These are phyloP conservation scores for Beverwykella pulmonaria DNA, from an alignment of 495 filamentous ascomycete genomes.

Conservation along the genomic window DNA sequence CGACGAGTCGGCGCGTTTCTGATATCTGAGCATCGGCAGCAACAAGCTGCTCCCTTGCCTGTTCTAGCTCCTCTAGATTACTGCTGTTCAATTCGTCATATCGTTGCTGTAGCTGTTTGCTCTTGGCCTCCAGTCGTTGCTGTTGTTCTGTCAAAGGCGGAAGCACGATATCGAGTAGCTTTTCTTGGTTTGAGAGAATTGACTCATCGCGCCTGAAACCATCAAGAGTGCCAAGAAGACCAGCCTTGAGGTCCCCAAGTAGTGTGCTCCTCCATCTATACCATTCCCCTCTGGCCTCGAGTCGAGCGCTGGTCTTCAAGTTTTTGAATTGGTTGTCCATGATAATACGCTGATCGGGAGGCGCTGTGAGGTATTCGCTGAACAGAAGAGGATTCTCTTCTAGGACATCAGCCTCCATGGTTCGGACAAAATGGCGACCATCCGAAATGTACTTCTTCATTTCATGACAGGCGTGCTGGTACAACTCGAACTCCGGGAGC, in stretches of 20 bases:
- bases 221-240: constrained; percentile 69
- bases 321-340: constrained; percentile 98
- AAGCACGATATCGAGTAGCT: constrained; percentile 63
- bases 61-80: constrained; percentile 75
- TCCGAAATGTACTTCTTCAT: constrained; percentile 93
- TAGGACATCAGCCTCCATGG: constrained; percentile 84
- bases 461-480: constrained; percentile 92
- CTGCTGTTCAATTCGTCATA: constrained; percentile 76
- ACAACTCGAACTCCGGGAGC: constrained; percentile 88
- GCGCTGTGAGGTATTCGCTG: constrained; percentile 84
- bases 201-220: constrained; percentile 77
- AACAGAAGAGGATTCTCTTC: constrained; percentile 90
- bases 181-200: constrained; percentile 67
- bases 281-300: constrained; percentile 92
- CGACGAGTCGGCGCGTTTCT: constrained; percentile 65
- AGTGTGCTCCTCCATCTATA: constrained; percentile 96
- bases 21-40: constrained; percentile 67
- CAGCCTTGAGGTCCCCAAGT: constrained; percentile 78
- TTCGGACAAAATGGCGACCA: constrained; percentile 80
- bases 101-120: constrained; percentile 65
- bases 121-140: constrained; percentile 62
- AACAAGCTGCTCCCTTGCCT: constrained; percentile 64
- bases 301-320: constrained; percentile 85
- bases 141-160: constrained; percentile 64
- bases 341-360: constrained; percentile 75